phyloP scores from a whole-genome alignment of 2,329 filamentous ascomycete genomes.

The Coniochaeta prunicola region DNA sequence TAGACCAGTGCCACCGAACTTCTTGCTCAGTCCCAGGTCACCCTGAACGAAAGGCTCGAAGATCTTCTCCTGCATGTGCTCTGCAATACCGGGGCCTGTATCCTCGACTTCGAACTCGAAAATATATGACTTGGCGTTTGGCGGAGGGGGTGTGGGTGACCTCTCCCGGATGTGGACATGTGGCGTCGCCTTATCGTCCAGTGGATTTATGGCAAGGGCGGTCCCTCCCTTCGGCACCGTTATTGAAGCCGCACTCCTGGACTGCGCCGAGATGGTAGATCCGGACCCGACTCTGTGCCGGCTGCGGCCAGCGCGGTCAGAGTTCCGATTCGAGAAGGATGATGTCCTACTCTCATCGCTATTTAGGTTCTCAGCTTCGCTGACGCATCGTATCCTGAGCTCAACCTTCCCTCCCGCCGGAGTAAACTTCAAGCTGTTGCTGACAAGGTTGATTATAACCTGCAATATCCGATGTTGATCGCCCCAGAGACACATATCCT shows the following conservation, averaged over 20 bases:
- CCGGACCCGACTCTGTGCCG: slow-evolving; percentile 40
- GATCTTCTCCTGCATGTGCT: slow-evolving; percentile 69
- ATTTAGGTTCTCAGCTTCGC: slow-evolving; percentile 40
- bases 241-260: slow-evolving; percentile 27
- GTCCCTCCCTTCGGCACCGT: slow-evolving; percentile 32
- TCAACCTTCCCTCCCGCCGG: slow-evolving; percentile 67
- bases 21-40: slow-evolving; percentile 82
- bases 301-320: slow-evolving; percentile 30
- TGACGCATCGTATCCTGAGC: slow-evolving; percentile 67
- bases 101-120: slow-evolving; percentile 90
- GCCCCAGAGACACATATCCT: slow-evolving; percentile 87
- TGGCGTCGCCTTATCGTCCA: slow-evolving; percentile 45
- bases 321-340: slow-evolving; percentile 40
- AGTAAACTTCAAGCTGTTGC: slow-evolving; percentile 89
- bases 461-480: slow-evolving; percentile 87
- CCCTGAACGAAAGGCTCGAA: slow-evolving; percentile 95
- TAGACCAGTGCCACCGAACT: slow-evolving; percentile 81
- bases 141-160: slow-evolving; percentile 52
- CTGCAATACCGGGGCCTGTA: slow-evolving; percentile 78
- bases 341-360: slow-evolving; percentile 42
- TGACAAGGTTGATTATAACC: slow-evolving; percentile 89
- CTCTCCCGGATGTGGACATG: slow-evolving; percentile 45
- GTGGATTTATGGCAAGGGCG: slow-evolving; percentile 55
- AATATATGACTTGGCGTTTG: slow-evolving; percentile 55
- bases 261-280: slow-evolving; percentile 43